Conservation (phyloP, 208 protist genomes). For the Leptomonas seymouri region DNA sequence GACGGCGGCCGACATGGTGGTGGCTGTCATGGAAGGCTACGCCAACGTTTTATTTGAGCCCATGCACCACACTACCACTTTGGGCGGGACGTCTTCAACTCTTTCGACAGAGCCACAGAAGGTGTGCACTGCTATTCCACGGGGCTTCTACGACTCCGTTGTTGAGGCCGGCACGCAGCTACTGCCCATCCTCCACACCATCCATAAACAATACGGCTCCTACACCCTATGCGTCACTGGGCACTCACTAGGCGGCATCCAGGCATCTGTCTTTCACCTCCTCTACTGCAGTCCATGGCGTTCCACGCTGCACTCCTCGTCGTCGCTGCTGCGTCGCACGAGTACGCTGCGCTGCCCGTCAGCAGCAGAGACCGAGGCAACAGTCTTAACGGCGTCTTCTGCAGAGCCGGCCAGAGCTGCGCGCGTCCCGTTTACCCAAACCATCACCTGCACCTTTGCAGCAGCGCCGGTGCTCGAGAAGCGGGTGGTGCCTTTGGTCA, state of each 20-base stretch:
- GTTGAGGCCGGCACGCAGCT: constrained; percentile 42
- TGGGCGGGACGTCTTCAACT: neutral
- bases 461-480: constrained; percentile 66
- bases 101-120: constrained; percentile 5
- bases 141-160: constrained; percentile 65
- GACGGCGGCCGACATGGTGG: constrained; percentile 60
- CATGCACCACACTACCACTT: neutral
- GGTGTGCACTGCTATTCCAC: constrained; percentile 64
- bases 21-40: constrained; percentile 65
- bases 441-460: constrained; percentile 58
- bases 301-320: constrained; percentile 10
- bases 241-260: constrained; percentile 80
- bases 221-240: constrained; percentile 79
- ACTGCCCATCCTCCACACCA: constrained; percentile 40
- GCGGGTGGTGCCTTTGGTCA: constrained; percentile 25
- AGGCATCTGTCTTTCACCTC: constrained; percentile 80
- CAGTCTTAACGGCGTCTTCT: neutral
- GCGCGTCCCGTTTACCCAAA: constrained; percentile 29
- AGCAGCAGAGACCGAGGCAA: neutral
- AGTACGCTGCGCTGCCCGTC: constrained; percentile 8
- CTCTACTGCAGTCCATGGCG: constrained; percentile 46
- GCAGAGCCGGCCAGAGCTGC: neutral
- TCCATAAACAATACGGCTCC: constrained; percentile 49
- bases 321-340: constrained; percentile 22
- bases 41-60: constrained; percentile 37